Base-by-base conservation (phyloP, 148 eudicot genomes). In the Euryodendron excelsum region DNA sequence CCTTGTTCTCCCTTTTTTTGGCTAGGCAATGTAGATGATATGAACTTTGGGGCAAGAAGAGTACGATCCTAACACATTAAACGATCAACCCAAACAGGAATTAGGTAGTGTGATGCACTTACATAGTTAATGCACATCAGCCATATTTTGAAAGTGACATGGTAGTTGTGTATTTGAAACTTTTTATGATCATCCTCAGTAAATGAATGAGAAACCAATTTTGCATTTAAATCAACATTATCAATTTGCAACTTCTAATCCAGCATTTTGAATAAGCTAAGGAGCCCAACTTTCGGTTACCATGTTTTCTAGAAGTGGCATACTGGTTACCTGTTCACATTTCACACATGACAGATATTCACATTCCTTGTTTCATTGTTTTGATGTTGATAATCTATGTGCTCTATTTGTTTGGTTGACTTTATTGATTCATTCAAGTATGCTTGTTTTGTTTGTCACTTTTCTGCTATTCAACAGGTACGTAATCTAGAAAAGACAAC, bases 401-500 rank as follows among this genome's bases (percentile, higher is more conserved):
- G 20, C 39, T 56, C 37, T 72, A 18, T 68, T 27, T 30, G 37
- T 69, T 78, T 27, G 56, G 13, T 70, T 3, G 23, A 20, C 23
- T 41, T 10, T 33, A 37, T 52, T 50, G 77, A 72, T 64, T 79
- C 14, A 73, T 53, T 44, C 58, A 41, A 80, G 47, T 53, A 18
- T 28, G 0, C 58, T 21, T 67, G 21, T 80, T 72, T 55, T 9
- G 28, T 31, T 61, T 7, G 13, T 47, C 50, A 30, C 41, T 55
- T 33, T 18, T 76, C 52, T 76, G 36, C 71, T 36, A 59, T 76
- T 70, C 53, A 52, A 59, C 75, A 85, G 85, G 65, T 92, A 72
- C 82, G 78, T 76, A 81, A 86, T 72, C 73, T 94, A 58, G 98
- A 94, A 79, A 86, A 85, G 78, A 85, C 86, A 12, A 79, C 94